phyloP scores from a whole-genome alignment of 164 flowering plant genomes.

The Umbellularia californica region DNA sequence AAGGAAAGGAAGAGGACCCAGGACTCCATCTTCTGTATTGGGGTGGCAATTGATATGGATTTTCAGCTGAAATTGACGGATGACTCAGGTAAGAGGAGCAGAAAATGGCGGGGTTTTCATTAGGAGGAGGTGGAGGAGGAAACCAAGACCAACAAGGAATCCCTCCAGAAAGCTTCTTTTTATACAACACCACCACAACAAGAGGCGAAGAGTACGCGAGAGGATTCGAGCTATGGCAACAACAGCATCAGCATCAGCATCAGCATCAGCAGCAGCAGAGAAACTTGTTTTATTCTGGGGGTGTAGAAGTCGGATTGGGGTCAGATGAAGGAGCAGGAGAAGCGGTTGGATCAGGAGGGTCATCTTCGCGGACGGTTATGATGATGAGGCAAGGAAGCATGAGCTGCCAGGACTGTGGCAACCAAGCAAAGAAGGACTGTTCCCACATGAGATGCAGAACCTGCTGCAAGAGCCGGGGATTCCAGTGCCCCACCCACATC shows the following conservation, averaged over 20 bases:
- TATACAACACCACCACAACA: slow-evolving; percentile 17
- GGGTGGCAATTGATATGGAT: slow-evolving; percentile 35
- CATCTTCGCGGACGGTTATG: slow-evolving; percentile 16
- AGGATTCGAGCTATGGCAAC: slow-evolving; percentile 60
- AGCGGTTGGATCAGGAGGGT: background rate
- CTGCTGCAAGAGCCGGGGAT: slow-evolving; percentile 80
- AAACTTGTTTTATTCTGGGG: slow-evolving; percentile 13
- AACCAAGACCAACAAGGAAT: slow-evolving; percentile 13
- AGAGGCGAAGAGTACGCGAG: slow-evolving; percentile 42
- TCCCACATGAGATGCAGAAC: slow-evolving; percentile 68
- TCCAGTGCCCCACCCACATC: slow-evolving; percentile 67
- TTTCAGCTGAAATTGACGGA: slow-evolving; percentile 28
- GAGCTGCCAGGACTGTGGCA: slow-evolving; percentile 82
- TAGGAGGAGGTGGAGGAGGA: slow-evolving; percentile 30
- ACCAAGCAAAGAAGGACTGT: slow-evolving; percentile 88
- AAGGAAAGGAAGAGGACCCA: background rate
- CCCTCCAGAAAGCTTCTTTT: slow-evolving; percentile 25
- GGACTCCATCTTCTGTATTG: background rate
- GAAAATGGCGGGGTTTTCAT: slow-evolving; percentile 59
- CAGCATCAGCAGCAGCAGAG: slow-evolving; percentile 27
- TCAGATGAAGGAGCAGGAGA: slow-evolving; percentile 5
- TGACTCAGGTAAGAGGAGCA: slow-evolving; percentile 11
- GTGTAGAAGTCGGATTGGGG: slow-evolving; percentile 19
- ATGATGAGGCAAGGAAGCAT: slow-evolving; percentile 37
- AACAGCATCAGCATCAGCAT: slow-evolving; percentile 22